Percentiles rank a stretch among this genome's conserved stretches.
These are phyloP conservation scores for Saccharomycopsis amapae DNA, from an alignment of 805 yeast species.

Conservation along the genomic window DNA sequence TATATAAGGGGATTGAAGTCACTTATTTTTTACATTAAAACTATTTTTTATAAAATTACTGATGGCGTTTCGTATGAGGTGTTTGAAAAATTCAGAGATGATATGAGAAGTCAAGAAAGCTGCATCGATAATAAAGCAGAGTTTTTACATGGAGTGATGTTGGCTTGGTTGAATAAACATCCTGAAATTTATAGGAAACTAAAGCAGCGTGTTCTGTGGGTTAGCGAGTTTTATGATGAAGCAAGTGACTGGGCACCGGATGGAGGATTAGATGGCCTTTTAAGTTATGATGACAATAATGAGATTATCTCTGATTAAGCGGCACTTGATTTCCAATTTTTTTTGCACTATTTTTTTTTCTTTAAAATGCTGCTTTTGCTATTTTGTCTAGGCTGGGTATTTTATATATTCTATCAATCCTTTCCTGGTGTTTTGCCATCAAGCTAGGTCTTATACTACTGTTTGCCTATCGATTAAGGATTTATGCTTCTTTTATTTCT, in stretches of 20 bases:
- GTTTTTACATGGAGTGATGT: neutral
- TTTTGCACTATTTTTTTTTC: no score
- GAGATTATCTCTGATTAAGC: constrained; percentile 28
- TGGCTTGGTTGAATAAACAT: constrained; percentile 9
- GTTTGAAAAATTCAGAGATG: constrained; percentile 8
- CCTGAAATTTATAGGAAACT: constrained; percentile 18
- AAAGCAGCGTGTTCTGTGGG: constrained; percentile 28
- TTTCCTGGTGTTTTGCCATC: no score
- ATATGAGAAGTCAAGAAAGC: neutral
- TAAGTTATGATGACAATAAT: constrained; percentile 23
- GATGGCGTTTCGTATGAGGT: constrained; percentile 31
- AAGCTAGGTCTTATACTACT: no score
- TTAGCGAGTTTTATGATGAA: constrained; percentile 28
- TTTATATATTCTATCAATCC: no score
- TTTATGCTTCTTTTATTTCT: neutral
- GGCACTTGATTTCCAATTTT: neutral
- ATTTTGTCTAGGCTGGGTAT: neutral
- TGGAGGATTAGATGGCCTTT: constrained; percentile 25
- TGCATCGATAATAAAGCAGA: constrained; percentile 3
- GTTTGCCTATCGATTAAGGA: no score
- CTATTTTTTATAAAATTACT: constrained; percentile 51
- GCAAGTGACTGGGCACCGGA: constrained; percentile 24
- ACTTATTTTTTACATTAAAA: constrained; percentile 58
- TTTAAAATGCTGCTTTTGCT: no score
- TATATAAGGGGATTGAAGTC: constrained; percentile 75